Conservation (phyloP, 371 early-diverging fungal genomes). For the Saksenaea vasiformis region DNA sequence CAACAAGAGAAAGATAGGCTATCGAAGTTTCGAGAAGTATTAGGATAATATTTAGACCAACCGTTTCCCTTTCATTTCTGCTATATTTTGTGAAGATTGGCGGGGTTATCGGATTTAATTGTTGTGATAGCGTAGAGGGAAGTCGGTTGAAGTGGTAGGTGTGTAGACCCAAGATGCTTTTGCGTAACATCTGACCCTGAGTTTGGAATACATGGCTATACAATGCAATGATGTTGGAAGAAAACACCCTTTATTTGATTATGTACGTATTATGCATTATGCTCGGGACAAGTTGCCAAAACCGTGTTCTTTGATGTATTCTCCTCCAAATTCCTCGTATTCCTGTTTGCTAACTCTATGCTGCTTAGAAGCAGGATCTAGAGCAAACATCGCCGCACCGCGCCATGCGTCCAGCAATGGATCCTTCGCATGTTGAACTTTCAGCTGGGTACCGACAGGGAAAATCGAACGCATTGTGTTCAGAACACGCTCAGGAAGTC, state of each 20-base stretch:
- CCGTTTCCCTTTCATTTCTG: too few species aligned
- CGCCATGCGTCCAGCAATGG: conserved; percentile 84
- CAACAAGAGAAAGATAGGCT: too few species aligned
- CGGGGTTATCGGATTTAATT: too few species aligned
- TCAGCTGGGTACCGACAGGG: conserved; percentile 61
- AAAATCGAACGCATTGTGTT: conserved; percentile 61
- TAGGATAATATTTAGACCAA: too few species aligned
- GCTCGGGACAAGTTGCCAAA: conserved; percentile 61
- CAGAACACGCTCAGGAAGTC: conserved; percentile 65
- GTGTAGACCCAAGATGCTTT: too few species aligned
- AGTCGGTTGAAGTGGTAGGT: too few species aligned
- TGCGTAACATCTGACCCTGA: too few species aligned
- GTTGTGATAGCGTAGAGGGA: too few species aligned
- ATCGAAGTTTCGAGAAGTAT: too few species aligned
- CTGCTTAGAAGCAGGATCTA: conserved; percentile 32
- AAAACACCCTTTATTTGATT: neutral
- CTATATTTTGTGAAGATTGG: too few species aligned
- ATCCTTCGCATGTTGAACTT: conserved; percentile 67
- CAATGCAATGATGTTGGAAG: too few species aligned
- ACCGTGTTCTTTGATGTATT: conserved; percentile 83
- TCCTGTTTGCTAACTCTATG: conserved; percentile 63
- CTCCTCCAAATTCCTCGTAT: conserved; percentile 83
- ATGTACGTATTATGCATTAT: neutral
- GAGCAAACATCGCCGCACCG: conserved; percentile 73
- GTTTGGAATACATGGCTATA: too few species aligned